phyloP scores from a whole-genome alignment of 2,329 filamentous ascomycete genomes.

The Didymella glomerata region DNA sequence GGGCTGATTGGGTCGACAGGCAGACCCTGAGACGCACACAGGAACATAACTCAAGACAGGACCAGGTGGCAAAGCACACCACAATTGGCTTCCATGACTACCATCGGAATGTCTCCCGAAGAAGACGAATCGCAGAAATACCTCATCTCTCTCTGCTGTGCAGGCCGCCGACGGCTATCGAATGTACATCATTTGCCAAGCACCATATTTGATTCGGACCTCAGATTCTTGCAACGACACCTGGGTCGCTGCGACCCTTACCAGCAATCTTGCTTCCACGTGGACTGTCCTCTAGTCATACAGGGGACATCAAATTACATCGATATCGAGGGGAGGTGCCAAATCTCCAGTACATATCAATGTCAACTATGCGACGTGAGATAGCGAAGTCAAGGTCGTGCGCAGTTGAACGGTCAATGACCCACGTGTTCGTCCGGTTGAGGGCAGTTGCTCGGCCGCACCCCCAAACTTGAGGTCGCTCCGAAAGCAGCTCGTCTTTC shows the following conservation, averaged over 20 bases:
- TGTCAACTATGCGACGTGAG: neutral
- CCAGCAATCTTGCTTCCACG: neutral
- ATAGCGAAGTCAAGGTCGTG: neutral
- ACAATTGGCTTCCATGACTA: constrained; percentile 15
- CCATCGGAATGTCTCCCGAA: constrained; percentile 20
- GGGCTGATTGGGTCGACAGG: constrained; percentile 28
- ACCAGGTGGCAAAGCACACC: constrained; percentile 22
- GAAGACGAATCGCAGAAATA: constrained; percentile 22
- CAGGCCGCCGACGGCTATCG: constrained; percentile 35
- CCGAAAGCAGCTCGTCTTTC: constrained; percentile 3
- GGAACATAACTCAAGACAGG: constrained; percentile 20
- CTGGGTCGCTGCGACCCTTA: neutral
- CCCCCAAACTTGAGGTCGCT: constrained; percentile 1
- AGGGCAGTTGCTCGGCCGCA: neutral
- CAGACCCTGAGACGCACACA: constrained; percentile 22
- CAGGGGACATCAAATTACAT: neutral
- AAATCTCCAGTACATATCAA: neutral
- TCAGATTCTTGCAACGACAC: constrained; percentile 3
- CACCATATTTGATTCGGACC: constrained; percentile 16
- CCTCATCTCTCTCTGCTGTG: constrained; percentile 10
- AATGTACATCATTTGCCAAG: constrained; percentile 33
- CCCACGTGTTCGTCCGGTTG: constrained; percentile 17
- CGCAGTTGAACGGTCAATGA: constrained; percentile 3
- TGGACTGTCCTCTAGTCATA: neutral
- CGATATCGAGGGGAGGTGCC: neutral